These are phyloP conservation scores for Silene noctiflora DNA, from an alignment of 179 eudicot genomes.

Conservation along the genomic window DNA sequence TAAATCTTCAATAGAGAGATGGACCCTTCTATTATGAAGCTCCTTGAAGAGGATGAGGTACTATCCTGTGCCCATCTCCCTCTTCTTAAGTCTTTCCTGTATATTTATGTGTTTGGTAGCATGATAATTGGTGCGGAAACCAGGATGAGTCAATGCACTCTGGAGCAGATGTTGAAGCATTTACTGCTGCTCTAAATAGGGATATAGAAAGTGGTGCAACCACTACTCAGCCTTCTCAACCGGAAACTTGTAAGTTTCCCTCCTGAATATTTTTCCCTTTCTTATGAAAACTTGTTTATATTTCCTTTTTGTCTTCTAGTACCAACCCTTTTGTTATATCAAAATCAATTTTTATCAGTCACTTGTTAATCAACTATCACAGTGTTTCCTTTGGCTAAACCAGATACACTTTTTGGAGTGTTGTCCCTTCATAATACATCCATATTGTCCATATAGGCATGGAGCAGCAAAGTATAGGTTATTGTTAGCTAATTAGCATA, in stretches of 20 bases:
- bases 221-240: conserved; percentile 40
- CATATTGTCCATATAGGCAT: neutral
- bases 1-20: conserved; percentile 25
- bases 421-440: neutral
- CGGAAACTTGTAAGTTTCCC: conserved; percentile 33
- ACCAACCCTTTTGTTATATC: conserved; percentile 8
- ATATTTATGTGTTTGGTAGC: neutral
- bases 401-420: neutral
- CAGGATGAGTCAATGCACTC: conserved; percentile 98
- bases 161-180: conserved; percentile 97
- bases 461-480: too few species aligned
- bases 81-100: neutral
- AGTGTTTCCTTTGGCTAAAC: neutral
- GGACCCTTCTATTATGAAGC: conserved; percentile 73
- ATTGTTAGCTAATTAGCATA: too few species aligned
- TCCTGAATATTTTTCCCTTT: neutral
- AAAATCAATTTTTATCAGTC: neutral
- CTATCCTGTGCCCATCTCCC: neutral
- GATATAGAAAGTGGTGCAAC: conserved; percentile 72
- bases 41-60: conserved; percentile 89
- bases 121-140: conserved; percentile 13
- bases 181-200: conserved; percentile 89
- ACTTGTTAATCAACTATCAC: neutral
- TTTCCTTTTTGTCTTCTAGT: neutral
- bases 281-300: neutral